Conservation (phyloP, 1,139 yeast species). For the Taiozyma sp. region DNA sequence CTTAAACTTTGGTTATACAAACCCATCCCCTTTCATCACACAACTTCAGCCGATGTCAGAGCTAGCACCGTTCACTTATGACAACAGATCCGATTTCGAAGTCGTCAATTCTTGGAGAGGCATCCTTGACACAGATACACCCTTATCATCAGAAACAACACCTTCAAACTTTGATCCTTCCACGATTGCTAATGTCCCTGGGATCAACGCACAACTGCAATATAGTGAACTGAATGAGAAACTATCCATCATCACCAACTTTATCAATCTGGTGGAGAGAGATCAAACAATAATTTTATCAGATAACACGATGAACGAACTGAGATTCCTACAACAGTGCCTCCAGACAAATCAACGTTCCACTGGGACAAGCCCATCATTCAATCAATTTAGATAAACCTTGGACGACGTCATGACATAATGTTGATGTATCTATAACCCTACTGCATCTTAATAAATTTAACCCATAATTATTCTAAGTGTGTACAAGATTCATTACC, state of each 20-base stretch:
- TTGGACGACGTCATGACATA: neutral
- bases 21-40: constrained; percentile 1
- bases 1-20: neutral
- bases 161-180: neutral
- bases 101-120: neutral
- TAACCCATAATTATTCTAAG: neutral
- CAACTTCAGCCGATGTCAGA: constrained; percentile 21
- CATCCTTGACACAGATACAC: neutral
- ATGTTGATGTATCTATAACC: neutral
- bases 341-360: neutral
- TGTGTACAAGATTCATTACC: neutral
- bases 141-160: neutral
- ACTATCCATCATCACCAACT: neutral
- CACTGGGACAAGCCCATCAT: neutral
- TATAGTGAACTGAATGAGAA: neutral
- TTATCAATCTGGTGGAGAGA: neutral
- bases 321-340: neutral
- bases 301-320: neutral
- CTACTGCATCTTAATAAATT: neutral
- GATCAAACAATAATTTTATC: neutral
- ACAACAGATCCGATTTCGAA: neutral
- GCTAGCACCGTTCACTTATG: constrained; percentile 2
- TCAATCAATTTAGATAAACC: neutral
- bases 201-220: neutral
- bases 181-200: neutral